phyloP scores from a whole-genome alignment of 1,284 basidiomycete species.

The Puccinia hordei region DNA sequence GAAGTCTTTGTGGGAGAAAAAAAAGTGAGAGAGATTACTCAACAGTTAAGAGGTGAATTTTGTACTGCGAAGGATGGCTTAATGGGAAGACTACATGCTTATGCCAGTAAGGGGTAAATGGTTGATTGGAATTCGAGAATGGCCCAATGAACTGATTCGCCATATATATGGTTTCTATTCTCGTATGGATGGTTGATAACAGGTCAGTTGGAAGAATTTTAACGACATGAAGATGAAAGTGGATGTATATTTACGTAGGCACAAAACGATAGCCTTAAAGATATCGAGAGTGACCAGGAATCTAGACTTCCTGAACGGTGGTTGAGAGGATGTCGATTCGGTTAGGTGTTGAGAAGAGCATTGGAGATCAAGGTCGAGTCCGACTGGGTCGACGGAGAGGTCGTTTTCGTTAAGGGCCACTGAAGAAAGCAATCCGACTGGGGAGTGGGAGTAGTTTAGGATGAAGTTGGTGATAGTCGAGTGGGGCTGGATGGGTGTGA shows the following conservation, averaged over 20 bases:
- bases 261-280: constrained; percentile 22
- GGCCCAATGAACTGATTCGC: constrained; percentile 33
- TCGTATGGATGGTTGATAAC: not conserved
- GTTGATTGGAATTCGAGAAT: constrained; percentile 16
- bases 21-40: not conserved
- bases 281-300: constrained; percentile 24
- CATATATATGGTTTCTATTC: constrained; percentile 19
- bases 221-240: not conserved
- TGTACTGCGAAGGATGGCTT: constrained; percentile 23
- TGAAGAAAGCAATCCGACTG: not conserved
- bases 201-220: not conserved
- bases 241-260: not conserved
- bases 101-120: constrained; percentile 7
- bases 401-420: constrained; percentile 35
- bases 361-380: constrained; percentile 22
- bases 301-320: not conserved
- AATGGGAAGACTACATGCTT: constrained; percentile 9
- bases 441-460: constrained; percentile 26
- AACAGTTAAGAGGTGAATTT: constrained; percentile 24
- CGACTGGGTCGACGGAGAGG: constrained; percentile 34
- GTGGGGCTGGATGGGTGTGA: constrained; percentile 8
- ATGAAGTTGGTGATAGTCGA: constrained; percentile 28
- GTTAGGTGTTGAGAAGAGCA: not conserved
- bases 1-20: not conserved
- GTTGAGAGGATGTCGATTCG: not conserved